Conservation (phyloP, 2,329 filamentous ascomycete genomes). For the Phialophora verrucosa region DNA sequence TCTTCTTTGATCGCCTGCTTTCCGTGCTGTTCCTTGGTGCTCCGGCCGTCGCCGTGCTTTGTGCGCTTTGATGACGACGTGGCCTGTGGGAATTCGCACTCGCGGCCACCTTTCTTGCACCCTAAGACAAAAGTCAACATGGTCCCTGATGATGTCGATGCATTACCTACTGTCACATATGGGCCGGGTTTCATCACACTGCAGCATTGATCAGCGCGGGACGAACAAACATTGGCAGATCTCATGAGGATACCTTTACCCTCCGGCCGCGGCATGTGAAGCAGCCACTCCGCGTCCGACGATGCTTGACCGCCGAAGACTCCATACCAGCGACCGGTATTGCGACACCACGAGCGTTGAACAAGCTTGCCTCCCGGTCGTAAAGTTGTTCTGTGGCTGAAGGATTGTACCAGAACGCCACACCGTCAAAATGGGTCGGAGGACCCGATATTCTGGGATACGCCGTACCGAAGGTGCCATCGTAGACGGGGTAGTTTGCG, state of each 20-base stretch:
- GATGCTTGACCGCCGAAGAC: conserved; percentile 77
- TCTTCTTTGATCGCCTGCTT: conserved; percentile 37
- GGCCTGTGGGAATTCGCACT: conserved; percentile 86
- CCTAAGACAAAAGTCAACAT: conserved; percentile 54
- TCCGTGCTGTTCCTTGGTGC: conserved; percentile 26
- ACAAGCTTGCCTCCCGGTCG: conserved; percentile 42
- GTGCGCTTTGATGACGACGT: conserved; percentile 54
- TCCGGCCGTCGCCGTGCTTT: conserved; percentile 42
- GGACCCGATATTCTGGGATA: conserved; percentile 37
- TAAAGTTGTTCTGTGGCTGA: conserved; percentile 41
- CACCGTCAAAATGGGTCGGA: conserved; percentile 48
- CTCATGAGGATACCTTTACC: conserved; percentile 66
- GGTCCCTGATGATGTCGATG: conserved; percentile 7
- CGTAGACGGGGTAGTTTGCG: conserved; percentile 33
- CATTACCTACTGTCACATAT: conserved; percentile 72
- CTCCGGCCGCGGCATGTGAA: conserved; percentile 87
- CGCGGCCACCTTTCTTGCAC: conserved; percentile 88
- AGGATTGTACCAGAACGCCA: conserved; percentile 53
- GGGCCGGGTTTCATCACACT: conserved; percentile 91
- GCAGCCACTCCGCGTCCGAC: conserved; percentile 90
- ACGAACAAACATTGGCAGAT: not conserved
- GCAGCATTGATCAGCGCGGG: conserved; percentile 17
- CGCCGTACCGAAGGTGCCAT: conserved; percentile 40
- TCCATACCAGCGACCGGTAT: conserved; percentile 28
- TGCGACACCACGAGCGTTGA: conserved; percentile 37